Base-by-base conservation (phyloP, 2,329 filamentous ascomycete species). In the Claviceps cyperi region DNA sequence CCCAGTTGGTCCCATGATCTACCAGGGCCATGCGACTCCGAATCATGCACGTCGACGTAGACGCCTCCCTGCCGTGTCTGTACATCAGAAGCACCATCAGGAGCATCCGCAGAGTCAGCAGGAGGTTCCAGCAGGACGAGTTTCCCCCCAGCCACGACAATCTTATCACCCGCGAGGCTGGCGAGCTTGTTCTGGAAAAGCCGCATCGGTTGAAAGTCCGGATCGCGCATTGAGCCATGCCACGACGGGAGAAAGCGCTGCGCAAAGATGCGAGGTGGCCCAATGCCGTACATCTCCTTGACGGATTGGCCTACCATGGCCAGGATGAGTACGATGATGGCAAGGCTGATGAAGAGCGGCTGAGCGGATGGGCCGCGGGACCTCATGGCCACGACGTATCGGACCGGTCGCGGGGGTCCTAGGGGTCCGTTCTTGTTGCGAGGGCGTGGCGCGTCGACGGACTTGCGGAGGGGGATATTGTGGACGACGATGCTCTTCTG, bases 401-500 rank as follows among this genome's bases (percentile, higher is more conserved):
- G 84, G 9, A 76, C 71, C 13, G 72, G 67, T n/a, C 69, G 69
- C 0, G 77, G 68, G 13, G 72, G 67, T 13, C 69, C 69, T 0
- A 77, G 68, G 14, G 67, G 64, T 0, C 60, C 64, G 50, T 64
- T 67, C 48, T 62, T 63, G 51, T 60, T 62, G 41, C 64, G 53
- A 7, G 64, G 58, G 14, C 43, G 22, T 4, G 63, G 55, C 51
- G 63, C 64, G 56, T 71, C 66, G 47, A 68, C 52, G 40, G 67
- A 58, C 53, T 68, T 70, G 55, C 68, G 71, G 46, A 95, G 75
- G 0, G 86, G 81, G 54, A 95, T 81, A 39, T 80, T 84, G 65
- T 94, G 86, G 24, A 94, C 81, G 32, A 84, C 80, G 40, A 89
- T 79, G 0, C 81, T 86, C 62, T 89, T 90, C 53, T 81, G 83